These are phyloP conservation scores for Aspergillus japonicus DNA, from an alignment of 2,329 filamentous ascomycete species.

Conservation along the genomic window DNA sequence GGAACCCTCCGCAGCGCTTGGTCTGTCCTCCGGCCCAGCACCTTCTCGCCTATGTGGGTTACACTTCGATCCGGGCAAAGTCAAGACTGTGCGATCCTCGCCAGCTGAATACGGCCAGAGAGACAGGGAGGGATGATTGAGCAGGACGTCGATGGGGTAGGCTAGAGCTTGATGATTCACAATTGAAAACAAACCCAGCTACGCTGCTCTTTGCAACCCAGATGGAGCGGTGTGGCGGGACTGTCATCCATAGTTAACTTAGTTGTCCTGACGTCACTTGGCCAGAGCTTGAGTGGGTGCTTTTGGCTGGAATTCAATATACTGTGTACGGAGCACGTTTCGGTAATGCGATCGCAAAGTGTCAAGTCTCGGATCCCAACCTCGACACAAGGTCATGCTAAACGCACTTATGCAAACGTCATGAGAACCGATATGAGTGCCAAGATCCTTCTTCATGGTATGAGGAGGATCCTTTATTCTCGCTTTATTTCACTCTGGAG, in stretches of 20 bases:
- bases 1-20: not conserved
- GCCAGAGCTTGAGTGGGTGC: conserved; percentile 10
- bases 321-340: not conserved
- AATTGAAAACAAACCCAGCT: not conserved
- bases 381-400: not conserved
- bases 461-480: too few relatives aligned
- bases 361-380: not conserved
- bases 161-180: not conserved
- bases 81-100: not conserved
- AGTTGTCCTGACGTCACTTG: conserved; percentile 22
- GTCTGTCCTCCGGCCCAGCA: not conserved
- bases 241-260: not conserved
- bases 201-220: not conserved
- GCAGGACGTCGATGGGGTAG: too few relatives aligned
- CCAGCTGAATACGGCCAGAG: not conserved
- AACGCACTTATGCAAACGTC: too few relatives aligned
- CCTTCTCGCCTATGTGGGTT: not conserved
- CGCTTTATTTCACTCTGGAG: too few relatives aligned
- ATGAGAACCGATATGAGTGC: too few relatives aligned
- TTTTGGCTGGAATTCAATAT: not conserved
- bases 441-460: too few relatives aligned
- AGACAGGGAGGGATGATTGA: not conserved
- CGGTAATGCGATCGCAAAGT: not conserved
- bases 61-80: not conserved
- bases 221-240: conserved; percentile 21